A percentile compares a stretch with the other conserved stretches of the same genome.
These are phyloP conservation scores for Arachis hypogaea DNA, from an alignment of 306 rosid species.

Conservation along the genomic window DNA sequence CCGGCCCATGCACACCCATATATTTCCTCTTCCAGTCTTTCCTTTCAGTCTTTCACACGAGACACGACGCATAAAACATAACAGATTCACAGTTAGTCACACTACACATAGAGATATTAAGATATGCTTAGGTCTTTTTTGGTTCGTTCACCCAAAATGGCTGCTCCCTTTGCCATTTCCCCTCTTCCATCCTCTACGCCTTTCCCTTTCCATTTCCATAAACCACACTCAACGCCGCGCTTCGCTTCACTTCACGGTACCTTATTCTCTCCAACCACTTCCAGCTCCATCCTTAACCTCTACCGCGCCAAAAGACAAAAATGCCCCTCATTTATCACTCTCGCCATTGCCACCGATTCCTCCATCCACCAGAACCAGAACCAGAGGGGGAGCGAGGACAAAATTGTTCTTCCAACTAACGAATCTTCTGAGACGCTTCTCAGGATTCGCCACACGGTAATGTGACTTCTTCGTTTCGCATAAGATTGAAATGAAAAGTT, in stretches of 20 bases:
- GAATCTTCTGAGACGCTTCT: slow-evolving; percentile 79
- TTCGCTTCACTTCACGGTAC: slow-evolving; percentile 27
- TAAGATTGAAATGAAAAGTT: background rate
- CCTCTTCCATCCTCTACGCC: slow-evolving; percentile 17
- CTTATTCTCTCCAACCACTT: slow-evolving; percentile 22
- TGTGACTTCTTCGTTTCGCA: background rate
- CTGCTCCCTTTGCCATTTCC: slow-evolving; percentile 42
- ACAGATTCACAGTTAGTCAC: too few relatives aligned
- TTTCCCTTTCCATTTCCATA: slow-evolving; percentile 40
- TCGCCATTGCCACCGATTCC: slow-evolving; percentile 60
- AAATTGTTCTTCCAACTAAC: slow-evolving; percentile 79
- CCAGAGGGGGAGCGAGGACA: slow-evolving; percentile 42
- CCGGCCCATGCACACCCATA: too few relatives aligned
- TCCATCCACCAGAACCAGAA: slow-evolving; percentile 34
- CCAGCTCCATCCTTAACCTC: slow-evolving; percentile 20
- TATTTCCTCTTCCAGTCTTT: too few relatives aligned
- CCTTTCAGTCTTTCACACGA: background rate
- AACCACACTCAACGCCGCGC: slow-evolving; percentile 39
- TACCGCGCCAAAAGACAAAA: slow-evolving; percentile 29
- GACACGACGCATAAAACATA: background rate
- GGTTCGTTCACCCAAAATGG: slow-evolving; percentile 52
- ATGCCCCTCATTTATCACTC: slow-evolving; percentile 43
- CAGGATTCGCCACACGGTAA: slow-evolving; percentile 93
- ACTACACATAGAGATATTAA: too few relatives aligned
- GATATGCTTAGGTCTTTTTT: background rate